Base-by-base conservation (phyloP, 148 eudicot genomes). In the Fallopia convolvulus region DNA sequence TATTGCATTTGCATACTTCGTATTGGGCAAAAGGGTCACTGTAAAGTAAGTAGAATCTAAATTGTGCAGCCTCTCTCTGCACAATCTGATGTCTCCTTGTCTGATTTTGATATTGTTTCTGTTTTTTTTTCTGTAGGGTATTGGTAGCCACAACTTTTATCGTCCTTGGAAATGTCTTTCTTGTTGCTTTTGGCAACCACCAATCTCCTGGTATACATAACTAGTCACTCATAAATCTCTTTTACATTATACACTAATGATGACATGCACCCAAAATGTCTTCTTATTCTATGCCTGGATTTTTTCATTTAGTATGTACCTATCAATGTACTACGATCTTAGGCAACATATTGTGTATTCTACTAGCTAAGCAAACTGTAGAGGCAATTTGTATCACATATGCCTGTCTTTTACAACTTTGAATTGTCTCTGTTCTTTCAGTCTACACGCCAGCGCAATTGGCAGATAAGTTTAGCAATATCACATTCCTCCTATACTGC, bases 121-220 rank as follows among this genome's bases (percentile, higher is more conserved):
- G 72, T 36, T 72, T 8, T 40, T 42, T 3, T 73, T 83, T 80
- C 68, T 78, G 72, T 85, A 94, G 99, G 82, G 96, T 94, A 80
- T 66, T 90, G 83, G 90, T 86, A 73, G 99, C 97, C 60, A 94
- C 99, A 73, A 77, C 90, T 63, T 92, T 94, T 80, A 91, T 94
- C 74, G 97, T 94, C 76, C 91, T 94, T 75, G 97, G 99, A 78
- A 94, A 94, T 81, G 87, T 90, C 74, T 92, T 94, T 84, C 97
- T 94, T 76, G 99, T 94, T 77, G 92, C 96, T 78, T 94, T 94
- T 70, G 99, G 99, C 72, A 94, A 94, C 85, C 99, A 94, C 83
- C 99, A 94, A 77, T 94, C 99, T 75, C 96, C 96, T 81, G 96
- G 99, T 94, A 90, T 58, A 77, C 32, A 73, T 83, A 76, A 36